Percentiles rank a stretch among this genome's conserved stretches.
phyloP scores from a whole-genome alignment of 1,139 yeast genomes.

The Nematodospora anomalae region DNA sequence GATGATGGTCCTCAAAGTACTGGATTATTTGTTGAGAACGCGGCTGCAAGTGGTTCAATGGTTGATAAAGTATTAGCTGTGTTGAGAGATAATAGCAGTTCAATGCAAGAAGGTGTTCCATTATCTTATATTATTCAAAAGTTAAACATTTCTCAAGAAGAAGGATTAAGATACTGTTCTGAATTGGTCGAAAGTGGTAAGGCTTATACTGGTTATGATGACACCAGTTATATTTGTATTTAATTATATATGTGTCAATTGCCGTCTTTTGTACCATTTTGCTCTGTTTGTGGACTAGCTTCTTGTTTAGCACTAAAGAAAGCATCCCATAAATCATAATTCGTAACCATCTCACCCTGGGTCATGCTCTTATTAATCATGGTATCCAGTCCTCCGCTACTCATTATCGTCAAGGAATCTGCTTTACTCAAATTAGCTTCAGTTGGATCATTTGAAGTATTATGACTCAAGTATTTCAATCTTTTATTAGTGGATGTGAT shows the following conservation, averaged over 20 bases:
- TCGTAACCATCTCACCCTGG: conserved; percentile 58
- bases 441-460: conserved; percentile 2
- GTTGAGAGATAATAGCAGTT: conserved; percentile 49
- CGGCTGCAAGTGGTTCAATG: conserved; percentile 25
- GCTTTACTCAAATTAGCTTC: conserved; percentile 31
- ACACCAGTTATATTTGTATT: conserved; percentile 56
- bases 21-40: conserved; percentile 44
- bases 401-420: conserved; percentile 38
- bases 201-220: conserved; percentile 68
- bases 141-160: conserved; percentile 49
- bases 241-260: conserved; percentile 17
- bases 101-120: conserved; percentile 76
- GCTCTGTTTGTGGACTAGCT: neutral
- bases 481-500: conserved; percentile 53
- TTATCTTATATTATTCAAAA: conserved; percentile 58
- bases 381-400: conserved; percentile 40
- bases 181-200: conserved; percentile 63
- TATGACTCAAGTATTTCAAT: conserved; percentile 32
- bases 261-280: neutral
- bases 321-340: conserved; percentile 60
- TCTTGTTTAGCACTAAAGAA: conserved; percentile 41
- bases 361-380: conserved; percentile 35
- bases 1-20: conserved; percentile 1
- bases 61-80: conserved; percentile 49
- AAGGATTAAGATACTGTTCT: conserved; percentile 49